Base-by-base conservation (phyloP, 2,329 filamentous ascomycete genomes). In the Alternaria arborescens region DNA sequence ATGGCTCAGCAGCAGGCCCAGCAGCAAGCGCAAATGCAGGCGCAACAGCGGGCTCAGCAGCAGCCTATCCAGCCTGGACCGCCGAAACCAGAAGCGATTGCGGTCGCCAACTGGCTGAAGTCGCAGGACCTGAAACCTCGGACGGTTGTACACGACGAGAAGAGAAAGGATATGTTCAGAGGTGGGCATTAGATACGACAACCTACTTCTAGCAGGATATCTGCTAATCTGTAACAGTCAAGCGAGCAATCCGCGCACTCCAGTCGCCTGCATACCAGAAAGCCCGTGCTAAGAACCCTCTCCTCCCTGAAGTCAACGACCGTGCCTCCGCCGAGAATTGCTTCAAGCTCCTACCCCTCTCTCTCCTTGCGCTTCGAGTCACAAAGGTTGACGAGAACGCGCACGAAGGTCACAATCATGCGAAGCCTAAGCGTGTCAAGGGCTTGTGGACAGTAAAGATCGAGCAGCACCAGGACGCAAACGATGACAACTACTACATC, bases 151-250 rank as follows among this genome's bases (percentile, higher is more conserved):
- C 87, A 98, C 67, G 94, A 97, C 68, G 95, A 95, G 72, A 94
- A 97, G 85, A 88, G 95, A 73, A 98, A 97, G 82, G 94, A 99
- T 68, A 96, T 99, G 92, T 98, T 99, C 81, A 91, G 90, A 85
- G 93, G 93, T 94, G 83, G 18, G 34, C 26, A 50, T 55, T 30
- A 11, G 10, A 10, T 30, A 11, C 11, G 28, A 30, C 8, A 30
- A 11, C 28, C 28, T 30, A 30, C 10, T 30, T 30, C 28, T 30
- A 11, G 28, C 8, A 36, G 36, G n/a, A 12, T 24, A 12, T 5
- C 12, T 43, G 22, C 47, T 65, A 43, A 69, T 20, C 3, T 36
- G 1, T 8, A 12, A 38, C 67, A 97, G 95, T 99, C 78, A 98
- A 98, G 86, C 92, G 95, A 77, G 95, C 95, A 41, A 90, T 99